Base-by-base conservation (phyloP, 2,329 filamentous ascomycete genomes). In the Aspergillus sp. region DNA sequence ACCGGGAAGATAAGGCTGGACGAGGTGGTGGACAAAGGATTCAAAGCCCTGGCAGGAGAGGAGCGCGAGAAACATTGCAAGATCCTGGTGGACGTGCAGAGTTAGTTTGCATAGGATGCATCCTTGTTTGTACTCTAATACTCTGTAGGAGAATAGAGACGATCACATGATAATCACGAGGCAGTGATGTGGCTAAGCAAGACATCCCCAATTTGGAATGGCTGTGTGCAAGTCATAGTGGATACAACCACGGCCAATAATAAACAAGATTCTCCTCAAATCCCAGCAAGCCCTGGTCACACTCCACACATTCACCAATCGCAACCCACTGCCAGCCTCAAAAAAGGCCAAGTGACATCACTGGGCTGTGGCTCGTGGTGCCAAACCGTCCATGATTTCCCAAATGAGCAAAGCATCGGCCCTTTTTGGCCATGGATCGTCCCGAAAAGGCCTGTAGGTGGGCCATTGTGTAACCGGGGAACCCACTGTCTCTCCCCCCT, bases 21-120 rank as follows among this genome's bases (percentile, higher is more conserved):
- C 17, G 68, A 79, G 17, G 63, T 84, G 12, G 79, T 80, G 0
- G 73, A 82, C 30, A 73, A 78, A 33, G 82, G 80, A 0, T 79
- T 83, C 53, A 70, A 75, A 48, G 71, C 78, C 1, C 63, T 84
- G 47, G 76, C 83, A 30, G 37, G 37, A 17, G 64, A 77, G 5
- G 75, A 84, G 52, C 82, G 80, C 57, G 79, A 83, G 41, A 78
- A 76, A 49, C 79, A 84, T 59, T 78, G 83, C 20, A 84, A 84
- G 66, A 79, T 84, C 25, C 53, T 84, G 27, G 49, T 58, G 5
- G 56, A 59, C 49, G 50, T 53, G 3, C 53, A 55, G 20, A 48
- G 46, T 39, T 54, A 46, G 35, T 22, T n/a, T n/a, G 20, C 20
- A 22, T 5, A 22, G 20, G 20, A 4, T 35, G 33, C 7, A 17